Evolutionary conservation across 2,329 filamentous ascomycete genomes (phyloP), one percentile per base, ranked within the genome.

Genomic region (Cercospora beticola): DNA sequence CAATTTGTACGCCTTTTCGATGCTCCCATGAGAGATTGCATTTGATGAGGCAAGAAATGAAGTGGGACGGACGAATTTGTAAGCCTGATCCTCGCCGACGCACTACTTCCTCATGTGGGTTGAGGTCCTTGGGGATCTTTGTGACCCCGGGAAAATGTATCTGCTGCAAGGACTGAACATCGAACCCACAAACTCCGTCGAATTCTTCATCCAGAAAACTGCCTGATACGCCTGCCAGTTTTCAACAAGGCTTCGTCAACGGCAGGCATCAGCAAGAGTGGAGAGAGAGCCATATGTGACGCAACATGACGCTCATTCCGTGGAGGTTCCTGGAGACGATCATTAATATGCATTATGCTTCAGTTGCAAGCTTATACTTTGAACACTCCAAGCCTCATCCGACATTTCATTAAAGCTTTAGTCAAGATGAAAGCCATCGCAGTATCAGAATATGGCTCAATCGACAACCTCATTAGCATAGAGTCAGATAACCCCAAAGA

Each of bases 391-490:
- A 52, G 18, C 21, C 46, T 23, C 18, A 52, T 23, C 16, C 36
- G 6, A 43, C 16, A n/a, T n/a, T n/a, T 5, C 18, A 4, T 52
- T 52, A 9, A 3, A 52, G 12, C 18, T 52, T 12, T 14, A 28
- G 14, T 10, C 43, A 72, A 62, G 10, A 79, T 79, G 78, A 76
- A 75, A 62, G 77, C 78, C 12, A 72, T 79, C 18, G 77, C 74
- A 23, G 75, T 79, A 16, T 70, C 73, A 16, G 65, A 74, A 21
- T 77, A 78, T 57, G 78, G 78, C 33, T 52, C 62, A 4, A 68
- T 76, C 52, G 72, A 74, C 14, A 76, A 78, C 8, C 71, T 79
- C 12, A 46, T 74, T 26, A 62, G 74, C 28, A 69, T 73, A 10
- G 64, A 74, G 16, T 69, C 84, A 77, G 73, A 76, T 2, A 74